Evolutionary conservation across 768 basidiomycete genomes (phyloP).

Genomic region (Boletus rufocinnamomeus): DNA sequence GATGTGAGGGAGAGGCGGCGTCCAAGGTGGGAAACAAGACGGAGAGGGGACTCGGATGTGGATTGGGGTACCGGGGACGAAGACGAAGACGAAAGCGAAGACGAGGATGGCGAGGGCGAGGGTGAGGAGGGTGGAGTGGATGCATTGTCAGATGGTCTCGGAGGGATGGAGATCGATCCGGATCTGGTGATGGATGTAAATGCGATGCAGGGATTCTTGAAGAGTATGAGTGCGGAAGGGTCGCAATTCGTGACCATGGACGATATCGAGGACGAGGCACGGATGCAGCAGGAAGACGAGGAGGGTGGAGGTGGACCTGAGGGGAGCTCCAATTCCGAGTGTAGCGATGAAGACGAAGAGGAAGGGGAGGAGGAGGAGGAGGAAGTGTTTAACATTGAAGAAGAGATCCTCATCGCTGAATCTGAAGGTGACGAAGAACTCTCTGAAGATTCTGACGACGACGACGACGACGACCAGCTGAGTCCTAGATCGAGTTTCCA

Average conservation of each 20-base stretch:
- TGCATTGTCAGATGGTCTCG: constrained; percentile 32
- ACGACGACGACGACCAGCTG: constrained; percentile 33
- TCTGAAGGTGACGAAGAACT: constrained; percentile 26
- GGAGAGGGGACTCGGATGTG: constrained; percentile 66
- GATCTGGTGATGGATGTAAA: constrained; percentile 49
- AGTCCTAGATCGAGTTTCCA: constrained; percentile 40
- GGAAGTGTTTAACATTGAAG: constrained; percentile 47
- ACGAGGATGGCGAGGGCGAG: constrained; percentile 19
- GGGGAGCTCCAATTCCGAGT: constrained; percentile 30
- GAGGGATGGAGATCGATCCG: constrained; percentile 67
- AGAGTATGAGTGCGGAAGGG: constrained; percentile 51
- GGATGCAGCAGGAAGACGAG: constrained; percentile 52
- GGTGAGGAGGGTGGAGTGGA: constrained; percentile 29
- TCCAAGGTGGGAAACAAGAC: constrained; percentile 49
- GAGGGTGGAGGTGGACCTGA: constrained; percentile 32
- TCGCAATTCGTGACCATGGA: constrained; percentile 59
- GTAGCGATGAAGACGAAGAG: constrained; percentile 32
- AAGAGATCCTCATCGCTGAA: constrained; percentile 45
- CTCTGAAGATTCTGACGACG: constrained; percentile 32
- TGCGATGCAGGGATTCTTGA: constrained; percentile 56
- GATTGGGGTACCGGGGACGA: constrained; percentile 60
- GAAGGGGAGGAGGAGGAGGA: constrained; percentile 37
- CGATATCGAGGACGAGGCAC: constrained; percentile 59
- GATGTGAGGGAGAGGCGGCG: constrained; percentile 35
- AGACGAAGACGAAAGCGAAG: constrained; percentile 25